phyloP scores from a whole-genome alignment of 345 rosid genomes.

The Trapa bicornis region DNA sequence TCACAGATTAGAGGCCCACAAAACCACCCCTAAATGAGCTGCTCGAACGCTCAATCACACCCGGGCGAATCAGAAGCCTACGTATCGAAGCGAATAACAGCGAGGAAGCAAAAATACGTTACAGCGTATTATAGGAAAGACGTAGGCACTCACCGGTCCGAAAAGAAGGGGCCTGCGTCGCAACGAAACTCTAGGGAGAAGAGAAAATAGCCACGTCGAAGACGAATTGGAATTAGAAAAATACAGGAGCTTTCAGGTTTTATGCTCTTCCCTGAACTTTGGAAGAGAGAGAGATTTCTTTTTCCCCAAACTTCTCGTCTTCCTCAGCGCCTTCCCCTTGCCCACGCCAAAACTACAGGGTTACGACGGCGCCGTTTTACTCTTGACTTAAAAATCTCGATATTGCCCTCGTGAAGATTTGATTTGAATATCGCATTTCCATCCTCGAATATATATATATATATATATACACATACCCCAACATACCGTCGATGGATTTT shows the following conservation, averaged over 20 bases:
- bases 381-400: too few relatives aligned
- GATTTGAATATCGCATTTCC: too few relatives aligned
- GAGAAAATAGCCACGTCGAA: neutral
- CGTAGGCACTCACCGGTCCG: neutral
- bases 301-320: neutral
- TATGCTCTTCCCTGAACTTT: neutral
- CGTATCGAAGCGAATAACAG: neutral
- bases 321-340: neutral
- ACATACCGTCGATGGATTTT: too few relatives aligned
- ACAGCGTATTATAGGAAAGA: neutral
- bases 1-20: neutral
- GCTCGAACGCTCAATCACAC: neutral
- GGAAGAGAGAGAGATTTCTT: neutral
- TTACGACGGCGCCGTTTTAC: neutral
- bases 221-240: too few relatives aligned
- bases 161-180: neutral
- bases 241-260: neutral
- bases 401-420: too few relatives aligned
- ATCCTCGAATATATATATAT: too few relatives aligned
- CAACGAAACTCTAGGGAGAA: slow-evolving; percentile 5
- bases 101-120: neutral
- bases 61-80: neutral
- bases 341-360: neutral
- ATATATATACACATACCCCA: too few relatives aligned
- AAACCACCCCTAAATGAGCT: neutral